Evolutionary conservation across 179 eudicot genomes (phyloP), one percentile per base, ranked within the genome.

Genomic region (Vitellaria paradoxa): DNA sequence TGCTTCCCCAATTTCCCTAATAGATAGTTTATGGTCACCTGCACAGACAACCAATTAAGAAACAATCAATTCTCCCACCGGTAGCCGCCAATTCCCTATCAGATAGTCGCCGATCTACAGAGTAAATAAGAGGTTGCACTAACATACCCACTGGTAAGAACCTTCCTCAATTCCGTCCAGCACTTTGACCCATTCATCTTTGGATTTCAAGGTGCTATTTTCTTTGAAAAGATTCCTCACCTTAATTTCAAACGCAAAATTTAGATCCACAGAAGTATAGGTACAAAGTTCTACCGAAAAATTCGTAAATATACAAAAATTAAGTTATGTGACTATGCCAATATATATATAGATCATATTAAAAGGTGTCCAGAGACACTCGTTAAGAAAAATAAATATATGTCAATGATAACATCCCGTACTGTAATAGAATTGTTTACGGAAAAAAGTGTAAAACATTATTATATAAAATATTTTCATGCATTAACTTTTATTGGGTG

Each of bases 1-100:
- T 75, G 73, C 78, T 88, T 86, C 14, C 92, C 91, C 72, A 87
- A 56, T 23, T 78, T 84, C 53, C 89, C 90, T 65, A 84, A 65
- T 45, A 90, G 74, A 75, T 90, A 90, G 82, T 90, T 90, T 67
- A 90, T 70, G 30, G 92, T 82, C 21, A 87, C 90, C 94, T 88
- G 81, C 68, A 78, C 9, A 11, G 7, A 30, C 26, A 73, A 70
- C 88, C 72, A 84, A 88, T 90, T 91, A 91, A 90, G 70, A 82
- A 82, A 6, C 21, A 59, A 30, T 30, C 37, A 30, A 30, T 30
- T 0, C 2, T 30, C 37, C 2, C 37, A 30, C 37, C 37, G 37
- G 37, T 2, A 14, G 14, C 10, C 21, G 2, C 7, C n/a, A n/a
- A n/a, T 14, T n/a, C 37, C 37, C 37, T 59, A 6, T 59, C n/a